A percentile compares a stretch with the other conserved stretches of the same genome.
Evolutionary conservation across 306 rosid species (phyloP).

Genomic region (Prinsepia uniflora): DNA sequence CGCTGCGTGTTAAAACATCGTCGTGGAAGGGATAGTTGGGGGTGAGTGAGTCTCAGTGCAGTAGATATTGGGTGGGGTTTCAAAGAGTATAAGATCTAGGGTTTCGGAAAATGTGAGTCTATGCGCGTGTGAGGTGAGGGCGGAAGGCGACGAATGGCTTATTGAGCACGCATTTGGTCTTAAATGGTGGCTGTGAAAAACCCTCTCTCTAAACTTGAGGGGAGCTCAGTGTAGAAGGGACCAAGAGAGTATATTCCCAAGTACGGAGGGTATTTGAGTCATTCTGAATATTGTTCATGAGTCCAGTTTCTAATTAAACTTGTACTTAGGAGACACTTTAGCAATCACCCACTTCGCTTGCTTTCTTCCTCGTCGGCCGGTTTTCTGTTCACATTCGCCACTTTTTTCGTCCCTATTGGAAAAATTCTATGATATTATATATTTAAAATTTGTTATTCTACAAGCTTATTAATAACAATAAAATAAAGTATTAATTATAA

Average conservation of each 20-base stretch:
- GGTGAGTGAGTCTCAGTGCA: slow-evolving; percentile 32
- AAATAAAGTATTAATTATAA: no score
- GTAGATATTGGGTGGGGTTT: slow-evolving; percentile 29
- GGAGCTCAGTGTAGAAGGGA: slow-evolving; percentile 21
- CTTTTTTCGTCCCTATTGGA: no score
- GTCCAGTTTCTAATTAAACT: background rate
- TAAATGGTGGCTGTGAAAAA: slow-evolving; percentile 43
- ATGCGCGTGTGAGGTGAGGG: slow-evolving; percentile 19
- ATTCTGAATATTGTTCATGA: background rate
- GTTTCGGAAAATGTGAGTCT: background rate
- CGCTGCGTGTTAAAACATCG: background rate
- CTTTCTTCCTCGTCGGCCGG: no score
- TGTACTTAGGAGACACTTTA: no score
- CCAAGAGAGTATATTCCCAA: slow-evolving; percentile 28
- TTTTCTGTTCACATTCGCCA: no score
- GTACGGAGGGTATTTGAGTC: slow-evolving; percentile 20
- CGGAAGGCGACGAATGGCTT: slow-evolving; percentile 30
- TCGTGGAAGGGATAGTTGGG: background rate
- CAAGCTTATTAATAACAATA: no score
- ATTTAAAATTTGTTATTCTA: no score
- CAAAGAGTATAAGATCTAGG: slow-evolving; percentile 6
- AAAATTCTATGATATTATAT: no score
- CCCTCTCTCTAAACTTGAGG: slow-evolving; percentile 17
- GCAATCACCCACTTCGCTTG: no score
- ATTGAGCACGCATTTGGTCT: slow-evolving; percentile 56